These are phyloP conservation scores for Verruconis gallopava DNA, from an alignment of 2,329 filamentous ascomycete genomes.

Conservation along the genomic window DNA sequence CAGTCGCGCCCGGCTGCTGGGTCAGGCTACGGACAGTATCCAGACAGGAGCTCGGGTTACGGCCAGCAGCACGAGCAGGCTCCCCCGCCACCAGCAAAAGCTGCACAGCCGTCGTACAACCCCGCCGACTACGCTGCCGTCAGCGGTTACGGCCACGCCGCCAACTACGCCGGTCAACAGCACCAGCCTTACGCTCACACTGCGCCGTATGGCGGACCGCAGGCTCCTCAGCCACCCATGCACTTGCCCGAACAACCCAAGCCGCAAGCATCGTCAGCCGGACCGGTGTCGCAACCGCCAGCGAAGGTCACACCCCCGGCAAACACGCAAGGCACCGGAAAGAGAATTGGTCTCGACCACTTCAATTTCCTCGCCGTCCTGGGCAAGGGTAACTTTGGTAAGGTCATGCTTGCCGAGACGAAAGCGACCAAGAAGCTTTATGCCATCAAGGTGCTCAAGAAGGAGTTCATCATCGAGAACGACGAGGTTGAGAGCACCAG, in stretches of 20 bases:
- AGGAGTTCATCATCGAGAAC: constrained; percentile 99
- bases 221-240: constrained; percentile 26
- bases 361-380: constrained; percentile 98
- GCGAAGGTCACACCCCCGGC: constrained; percentile 44
- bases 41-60: constrained; percentile 5
- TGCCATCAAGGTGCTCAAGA: constrained; percentile 98
- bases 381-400: constrained; percentile 98
- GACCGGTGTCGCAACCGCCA: constrained; percentile 30
- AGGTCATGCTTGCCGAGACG: constrained; percentile 98
- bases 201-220: constrained; percentile 4
- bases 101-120: constrained; percentile 46
- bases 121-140: constrained; percentile 57
- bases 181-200: constrained; percentile 6
- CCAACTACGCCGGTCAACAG: constrained; percentile 5
- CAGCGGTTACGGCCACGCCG: constrained; percentile 5
- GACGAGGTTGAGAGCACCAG: constrained; percentile 97
- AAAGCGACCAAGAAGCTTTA: constrained; percentile 87
- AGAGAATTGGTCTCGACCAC: constrained; percentile 87
- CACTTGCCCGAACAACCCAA: constrained; percentile 35
- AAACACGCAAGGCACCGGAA: constrained; percentile 55
- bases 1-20: too few species aligned
- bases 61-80: constrained; percentile 1
- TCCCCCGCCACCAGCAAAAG: constrained; percentile 24
- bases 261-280: constrained; percentile 22
- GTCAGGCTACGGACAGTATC: constrained; percentile 7